Base-by-base conservation (phyloP, 192 early-diverging fungal genomes). In the Backusella tarrabulga region DNA sequence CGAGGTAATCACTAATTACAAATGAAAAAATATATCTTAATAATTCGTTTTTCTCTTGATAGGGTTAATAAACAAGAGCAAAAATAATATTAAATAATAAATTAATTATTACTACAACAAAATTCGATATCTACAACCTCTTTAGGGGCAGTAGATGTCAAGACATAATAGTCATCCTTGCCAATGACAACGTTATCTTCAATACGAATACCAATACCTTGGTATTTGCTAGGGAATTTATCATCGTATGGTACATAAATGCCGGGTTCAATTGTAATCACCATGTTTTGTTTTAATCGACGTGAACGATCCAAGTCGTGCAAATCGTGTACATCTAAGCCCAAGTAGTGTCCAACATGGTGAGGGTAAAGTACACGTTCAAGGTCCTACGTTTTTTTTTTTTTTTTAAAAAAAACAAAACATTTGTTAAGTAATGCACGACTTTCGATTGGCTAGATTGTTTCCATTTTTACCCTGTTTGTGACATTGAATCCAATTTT, bases 261-360 rank as follows among this genome's bases (percentile, higher is more conserved):
- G 1, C 96, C 98, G 0, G 98, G 97, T 80, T 99, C 98, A 40
- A 99, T 92, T 5, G 98, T 99, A 34, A 99, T 87, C 26, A 97
- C 95, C 95, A 96, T 97, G 60, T 93, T 93, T 19, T 81, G 74
- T 76, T 89, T 88, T 38, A 99, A 84, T 60, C 78, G 85, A 76
- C 88, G 87, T 6, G 92, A 91, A 29, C 98, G 87, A 21, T 88
- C 85, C 42, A 97, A 81, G 76, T 91, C 87, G 44, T 88, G 86
- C 1, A 92, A 90, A 80, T 99, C 97, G 84, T 99, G 98, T 2
- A 99, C 95, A 81, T 99, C 98, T 79, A 98, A 76, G 9, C 98
- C 98, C 19, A 98, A 87, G 68, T 94, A 99, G 78, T 98, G 98
- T 21, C 95, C 91, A 14, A 99, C 91, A 80, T 99, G 97, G 80